Evolutionary conservation across 1,284 basidiomycete genomes (phyloP).

Genomic region (Sanghuangporus weigelae): DNA sequence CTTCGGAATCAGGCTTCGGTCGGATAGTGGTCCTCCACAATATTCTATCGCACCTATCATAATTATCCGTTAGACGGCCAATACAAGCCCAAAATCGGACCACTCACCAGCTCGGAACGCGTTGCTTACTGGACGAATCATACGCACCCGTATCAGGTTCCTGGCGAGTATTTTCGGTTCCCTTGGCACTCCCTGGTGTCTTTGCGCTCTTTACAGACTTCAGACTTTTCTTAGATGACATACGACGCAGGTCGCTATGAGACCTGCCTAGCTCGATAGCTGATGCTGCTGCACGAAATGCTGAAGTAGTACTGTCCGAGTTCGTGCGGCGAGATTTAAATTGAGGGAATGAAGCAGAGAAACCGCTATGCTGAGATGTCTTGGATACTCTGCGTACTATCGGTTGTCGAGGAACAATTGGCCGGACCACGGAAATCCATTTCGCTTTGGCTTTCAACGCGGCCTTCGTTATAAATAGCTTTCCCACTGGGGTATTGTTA

Average conservation of each 20-base stretch:
- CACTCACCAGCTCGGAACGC: constrained; percentile 75
- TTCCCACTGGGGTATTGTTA: constrained; percentile 29
- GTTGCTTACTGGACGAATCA: constrained; percentile 71
- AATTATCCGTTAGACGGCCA: background rate
- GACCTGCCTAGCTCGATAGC: constrained; percentile 12
- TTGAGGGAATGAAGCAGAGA: constrained; percentile 8
- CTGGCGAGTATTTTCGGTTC: constrained; percentile 32
- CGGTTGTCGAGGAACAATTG: constrained; percentile 17
- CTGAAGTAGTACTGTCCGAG: background rate
- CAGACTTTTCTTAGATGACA: constrained; percentile 10
- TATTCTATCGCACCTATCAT: constrained; percentile 65
- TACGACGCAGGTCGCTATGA: background rate
- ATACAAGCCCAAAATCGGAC: background rate
- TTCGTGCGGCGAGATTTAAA: background rate
- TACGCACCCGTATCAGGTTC: constrained; percentile 57
- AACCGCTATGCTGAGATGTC: background rate
- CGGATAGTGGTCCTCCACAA: constrained; percentile 68
- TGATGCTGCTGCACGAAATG: constrained; percentile 8
- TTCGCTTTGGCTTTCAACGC: constrained; percentile 56
- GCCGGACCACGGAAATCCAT: constrained; percentile 47
- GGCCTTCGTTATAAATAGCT: constrained; percentile 37
- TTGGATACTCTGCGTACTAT: background rate
- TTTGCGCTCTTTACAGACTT: constrained; percentile 7
- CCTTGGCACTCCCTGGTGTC: background rate
- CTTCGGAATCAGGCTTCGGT: constrained; percentile 39